Evolutionary conservation across 257 asterid species (phyloP).

Genomic region (Solanum pennellii): DNA sequence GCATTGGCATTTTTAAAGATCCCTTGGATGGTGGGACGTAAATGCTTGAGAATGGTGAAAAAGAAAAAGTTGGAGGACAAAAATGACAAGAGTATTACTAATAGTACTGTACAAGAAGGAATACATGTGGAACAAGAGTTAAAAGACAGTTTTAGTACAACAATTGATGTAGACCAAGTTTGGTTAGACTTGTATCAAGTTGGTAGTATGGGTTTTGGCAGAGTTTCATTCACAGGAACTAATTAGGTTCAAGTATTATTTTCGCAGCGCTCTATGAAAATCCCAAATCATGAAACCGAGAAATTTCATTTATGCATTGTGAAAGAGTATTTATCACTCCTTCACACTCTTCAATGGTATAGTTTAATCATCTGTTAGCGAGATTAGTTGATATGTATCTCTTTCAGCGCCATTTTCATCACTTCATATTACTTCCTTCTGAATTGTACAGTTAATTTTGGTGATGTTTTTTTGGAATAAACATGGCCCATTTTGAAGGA

Average conservation of each 20-base stretch:
- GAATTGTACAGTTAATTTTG: not conserved
- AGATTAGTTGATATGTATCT: not conserved
- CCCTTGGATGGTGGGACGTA: slow-evolving; percentile 77
- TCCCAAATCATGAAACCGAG: not conserved
- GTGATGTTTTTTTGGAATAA: not conserved
- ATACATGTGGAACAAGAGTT: slow-evolving; percentile 21
- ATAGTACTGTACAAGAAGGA: slow-evolving; percentile 12
- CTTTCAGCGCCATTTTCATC: not conserved
- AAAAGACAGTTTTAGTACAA: slow-evolving; percentile 28
- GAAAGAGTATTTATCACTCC: not conserved
- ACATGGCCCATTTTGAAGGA: not conserved
- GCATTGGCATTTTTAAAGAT: slow-evolving; percentile 61
- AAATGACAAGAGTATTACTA: not conserved
- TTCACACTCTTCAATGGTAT: not conserved
- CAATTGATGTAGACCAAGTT: slow-evolving; percentile 39
- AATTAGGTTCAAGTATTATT: not conserved
- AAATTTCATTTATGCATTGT: not conserved
- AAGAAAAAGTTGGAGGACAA: slow-evolving; percentile 14
- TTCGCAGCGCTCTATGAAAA: not conserved
- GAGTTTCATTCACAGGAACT: slow-evolving; percentile 73
- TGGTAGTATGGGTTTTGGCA: slow-evolving; percentile 82
- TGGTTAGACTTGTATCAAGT: slow-evolving; percentile 62
- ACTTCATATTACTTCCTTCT: not conserved
- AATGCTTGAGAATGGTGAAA: slow-evolving; percentile 25
- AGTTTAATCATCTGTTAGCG: not conserved